A percentile compares a stretch with the other conserved stretches of the same genome.
Evolutionary conservation across 441 rosid genomes (phyloP).

Genomic region (Adansonia gregorii): DNA sequence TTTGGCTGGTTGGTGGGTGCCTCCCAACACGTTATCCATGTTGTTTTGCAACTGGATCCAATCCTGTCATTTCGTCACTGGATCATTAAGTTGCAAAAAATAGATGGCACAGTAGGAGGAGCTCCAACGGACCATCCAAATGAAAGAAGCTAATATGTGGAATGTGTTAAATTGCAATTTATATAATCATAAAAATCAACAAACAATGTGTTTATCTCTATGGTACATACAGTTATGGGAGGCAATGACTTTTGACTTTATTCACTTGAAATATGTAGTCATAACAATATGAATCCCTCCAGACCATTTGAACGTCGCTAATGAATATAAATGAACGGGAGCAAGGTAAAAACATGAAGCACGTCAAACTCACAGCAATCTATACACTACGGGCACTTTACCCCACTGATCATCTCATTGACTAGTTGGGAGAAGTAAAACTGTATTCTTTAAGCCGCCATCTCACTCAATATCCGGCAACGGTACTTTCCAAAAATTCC

Average conservation of each 20-base stretch:
- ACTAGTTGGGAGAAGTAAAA: conserved; percentile 17
- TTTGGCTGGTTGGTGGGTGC: no score
- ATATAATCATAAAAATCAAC: neutral
- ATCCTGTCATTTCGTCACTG: no score
- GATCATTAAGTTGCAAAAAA: no score
- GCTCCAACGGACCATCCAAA: neutral
- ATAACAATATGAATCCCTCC: neutral
- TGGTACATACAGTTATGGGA: conserved; percentile 6
- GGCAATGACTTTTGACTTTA: conserved; percentile 10
- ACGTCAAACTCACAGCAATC: neutral
- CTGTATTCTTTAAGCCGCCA: neutral
- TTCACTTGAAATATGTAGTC: neutral
- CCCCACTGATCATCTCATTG: conserved; percentile 11
- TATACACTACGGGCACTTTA: neutral
- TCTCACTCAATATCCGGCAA: conserved; percentile 52
- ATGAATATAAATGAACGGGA: neutral
- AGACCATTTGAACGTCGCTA: neutral
- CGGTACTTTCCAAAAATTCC: conserved; percentile 86
- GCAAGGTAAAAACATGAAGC: conserved; percentile 19
- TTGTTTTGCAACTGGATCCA: no score
- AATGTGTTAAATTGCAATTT: neutral
- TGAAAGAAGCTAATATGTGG: neutral
- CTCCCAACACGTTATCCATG: no score
- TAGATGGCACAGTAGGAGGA: no score
- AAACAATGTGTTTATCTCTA: neutral